Base-by-base conservation (phyloP, 768 basidiomycete genomes). In the Lentinus tigrinus region DNA sequence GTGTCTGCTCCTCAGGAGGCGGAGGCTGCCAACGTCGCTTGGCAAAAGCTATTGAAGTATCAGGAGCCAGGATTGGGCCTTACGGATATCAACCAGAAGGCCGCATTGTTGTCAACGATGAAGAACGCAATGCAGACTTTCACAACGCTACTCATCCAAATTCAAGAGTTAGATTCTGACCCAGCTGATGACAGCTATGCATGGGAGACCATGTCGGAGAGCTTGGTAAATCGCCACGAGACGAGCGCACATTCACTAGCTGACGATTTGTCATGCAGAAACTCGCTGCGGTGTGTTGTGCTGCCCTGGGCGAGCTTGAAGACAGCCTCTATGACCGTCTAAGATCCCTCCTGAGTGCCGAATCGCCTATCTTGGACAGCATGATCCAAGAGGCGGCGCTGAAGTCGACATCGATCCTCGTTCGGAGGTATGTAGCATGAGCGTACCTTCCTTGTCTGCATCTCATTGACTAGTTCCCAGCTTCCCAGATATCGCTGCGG, bases 121-220 rank as follows among this genome's bases (percentile, higher is more conserved):
- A 75, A 76, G 43, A 82, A 84, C 66, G 83, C 91, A 3, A 78
- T 91, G 74, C 83, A 89, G 57, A 89, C 87, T 58, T 92, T 93
- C 68, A 82, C 81, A 9, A 90, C 93, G 61, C 78, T 95, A 37
- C 77, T 91, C 36, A 74, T 80, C 5, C 92, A 93, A 69, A 87
- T 94, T 50, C 84, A 91, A 67, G 89, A 88, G 60, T 85, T 94
- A 84, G 91, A 93, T 14, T 75, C 77, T 3, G 88, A 91, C 58
- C 92, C 90, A 13, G 81, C 88, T 0, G 65, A 87, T 34, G 93
- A 95, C 69, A 91, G 89, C n/a, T 95, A 93, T 72, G 85, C 90
- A 51, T 94, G 88, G 87, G 93, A 95, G 68, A 94, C 93, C 0
- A 87, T 95, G 86, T 91, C 93, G 10, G 93, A 95, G 69, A 89